Evolutionary conservation across 495 filamentous ascomycete genomes (phyloP).

Genomic region (Podospora fimiseda): DNA sequence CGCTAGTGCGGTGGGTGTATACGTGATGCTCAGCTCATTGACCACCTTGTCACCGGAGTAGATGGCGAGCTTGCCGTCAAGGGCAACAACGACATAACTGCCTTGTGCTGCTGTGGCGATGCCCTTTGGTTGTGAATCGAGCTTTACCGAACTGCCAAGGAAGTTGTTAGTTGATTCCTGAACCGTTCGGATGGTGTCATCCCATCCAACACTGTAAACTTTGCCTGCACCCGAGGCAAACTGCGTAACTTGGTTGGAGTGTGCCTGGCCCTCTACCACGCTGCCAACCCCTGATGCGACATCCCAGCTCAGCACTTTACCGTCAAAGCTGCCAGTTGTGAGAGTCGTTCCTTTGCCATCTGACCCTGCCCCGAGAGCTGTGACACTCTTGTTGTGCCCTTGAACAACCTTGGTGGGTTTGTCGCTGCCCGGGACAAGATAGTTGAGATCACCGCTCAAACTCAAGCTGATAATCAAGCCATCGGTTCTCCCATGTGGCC

Average conservation of each 20-base stretch:
- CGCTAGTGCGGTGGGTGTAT: constrained; percentile 63
- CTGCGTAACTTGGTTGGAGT: constrained; percentile 76
- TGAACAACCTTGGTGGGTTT: constrained; percentile 66
- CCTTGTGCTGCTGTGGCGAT: constrained; percentile 34
- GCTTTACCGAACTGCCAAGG: constrained; percentile 38
- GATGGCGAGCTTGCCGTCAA: constrained; percentile 56
- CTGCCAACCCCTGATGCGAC: constrained; percentile 57
- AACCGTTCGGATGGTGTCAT: constrained; percentile 81
- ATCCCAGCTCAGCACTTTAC: constrained; percentile 78
- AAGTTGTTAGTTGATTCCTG: constrained; percentile 51
- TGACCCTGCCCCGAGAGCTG: constrained; percentile 53
- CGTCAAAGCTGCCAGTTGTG: constrained; percentile 88
- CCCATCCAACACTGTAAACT: constrained; percentile 87
- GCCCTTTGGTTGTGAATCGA: constrained; percentile 47
- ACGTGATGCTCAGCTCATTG: constrained; percentile 41
- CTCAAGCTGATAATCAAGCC: constrained; percentile 83
- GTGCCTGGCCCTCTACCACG: constrained; percentile 67
- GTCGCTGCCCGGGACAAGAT: constrained; percentile 63
- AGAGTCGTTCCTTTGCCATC: constrained; percentile 52
- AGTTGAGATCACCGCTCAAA: constrained; percentile 84
- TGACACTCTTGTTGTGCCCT: constrained; percentile 93
- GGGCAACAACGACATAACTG: constrained; percentile 56
- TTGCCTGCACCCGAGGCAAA: constrained; percentile 55
- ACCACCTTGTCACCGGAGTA: constrained; percentile 54
- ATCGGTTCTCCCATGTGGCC: constrained; percentile 78